Evolutionary conservation across 2,329 filamentous ascomycete species (phyloP).

Genomic region (Ascochyta viciae-villosae): DNA sequence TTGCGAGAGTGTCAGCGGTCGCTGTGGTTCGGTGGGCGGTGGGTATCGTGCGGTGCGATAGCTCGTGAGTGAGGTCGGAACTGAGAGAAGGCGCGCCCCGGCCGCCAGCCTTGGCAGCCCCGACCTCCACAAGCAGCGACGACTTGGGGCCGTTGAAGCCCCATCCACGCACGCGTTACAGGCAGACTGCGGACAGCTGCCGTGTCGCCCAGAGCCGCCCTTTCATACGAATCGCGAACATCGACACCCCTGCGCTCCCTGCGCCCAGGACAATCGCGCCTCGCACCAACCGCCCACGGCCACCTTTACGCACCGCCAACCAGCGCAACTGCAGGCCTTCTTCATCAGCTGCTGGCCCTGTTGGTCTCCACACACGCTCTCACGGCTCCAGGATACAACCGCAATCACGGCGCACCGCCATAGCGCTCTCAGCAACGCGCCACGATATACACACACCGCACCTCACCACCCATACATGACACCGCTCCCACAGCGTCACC

Average conservation of each 20-base stretch:
- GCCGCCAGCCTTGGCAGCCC: constrained; percentile 20
- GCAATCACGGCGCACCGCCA: not conserved
- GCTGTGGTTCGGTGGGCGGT: constrained; percentile 31
- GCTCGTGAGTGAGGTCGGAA: constrained; percentile 17
- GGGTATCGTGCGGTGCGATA: constrained; percentile 12
- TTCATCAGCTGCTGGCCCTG: constrained; percentile 6
- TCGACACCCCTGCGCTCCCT: constrained; percentile 21
- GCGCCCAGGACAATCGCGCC: constrained; percentile 34
- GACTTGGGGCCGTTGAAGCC: constrained; percentile 35
- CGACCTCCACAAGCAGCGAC: constrained; percentile 35
- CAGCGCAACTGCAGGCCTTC: constrained; percentile 34
- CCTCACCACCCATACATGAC: constrained; percentile 35
- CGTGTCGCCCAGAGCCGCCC: constrained; percentile 43
- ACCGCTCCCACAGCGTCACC: constrained; percentile 28
- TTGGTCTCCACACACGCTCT: not conserved
- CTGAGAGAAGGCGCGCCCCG: constrained; percentile 15
- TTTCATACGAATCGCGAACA: constrained; percentile 45
- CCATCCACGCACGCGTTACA: constrained; percentile 38
- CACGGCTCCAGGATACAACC: not conserved
- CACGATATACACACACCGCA: constrained; percentile 37
- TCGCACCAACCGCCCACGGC: constrained; percentile 27
- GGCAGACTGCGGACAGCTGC: constrained; percentile 32
- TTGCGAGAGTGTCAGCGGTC: constrained; percentile 41
- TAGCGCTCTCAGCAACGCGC: constrained; percentile 30
- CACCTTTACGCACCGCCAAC: constrained; percentile 31